These are phyloP conservation scores for Butyriboletus appendiculatus DNA, from an alignment of 1,284 basidiomycete species.

Conservation along the genomic window DNA sequence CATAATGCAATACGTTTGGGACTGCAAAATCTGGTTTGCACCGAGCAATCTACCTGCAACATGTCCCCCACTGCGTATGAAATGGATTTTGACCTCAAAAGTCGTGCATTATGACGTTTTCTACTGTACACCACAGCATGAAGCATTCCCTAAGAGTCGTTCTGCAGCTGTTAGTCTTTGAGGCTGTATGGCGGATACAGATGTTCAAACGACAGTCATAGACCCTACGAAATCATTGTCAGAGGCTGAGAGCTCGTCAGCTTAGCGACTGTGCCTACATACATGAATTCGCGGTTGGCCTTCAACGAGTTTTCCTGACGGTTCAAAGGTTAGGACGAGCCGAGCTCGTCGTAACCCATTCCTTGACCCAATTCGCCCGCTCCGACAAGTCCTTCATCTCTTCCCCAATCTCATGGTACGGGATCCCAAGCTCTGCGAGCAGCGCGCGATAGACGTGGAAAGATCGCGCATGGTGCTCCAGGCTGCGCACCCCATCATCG, in stretches of 20 bases:
- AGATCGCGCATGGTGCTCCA: slow-evolving; percentile 50
- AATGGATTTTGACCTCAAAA: slow-evolving; percentile 24
- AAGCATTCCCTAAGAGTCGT: not conserved
- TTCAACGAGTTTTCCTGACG: too few species aligned
- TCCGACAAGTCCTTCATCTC: slow-evolving; percentile 40
- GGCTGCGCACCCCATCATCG: slow-evolving; percentile 60
- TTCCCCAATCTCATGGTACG: slow-evolving; percentile 47
- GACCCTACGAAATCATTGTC: slow-evolving; percentile 2
- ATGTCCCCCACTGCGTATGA: slow-evolving; percentile 4
- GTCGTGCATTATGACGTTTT: slow-evolving; percentile 33
- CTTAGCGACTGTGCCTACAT: not conserved
- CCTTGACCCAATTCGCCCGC: slow-evolving; percentile 30
- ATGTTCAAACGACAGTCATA: not conserved
- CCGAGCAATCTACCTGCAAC: slow-evolving; percentile 5
- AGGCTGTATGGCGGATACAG: not conserved
- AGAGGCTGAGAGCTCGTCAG: not conserved
- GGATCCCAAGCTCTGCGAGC: slow-evolving; percentile 47
- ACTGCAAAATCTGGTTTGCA: slow-evolving; percentile 16
- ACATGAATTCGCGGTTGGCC: not conserved
- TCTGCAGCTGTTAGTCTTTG: not conserved
- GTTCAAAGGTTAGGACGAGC: slow-evolving; percentile 14
- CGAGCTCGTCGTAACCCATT: slow-evolving; percentile 8
- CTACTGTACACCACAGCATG: slow-evolving; percentile 13
- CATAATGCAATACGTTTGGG: slow-evolving; percentile 32
- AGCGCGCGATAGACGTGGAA: slow-evolving; percentile 40